These are phyloP conservation scores for Phyllosticta capitalensis DNA, from an alignment of 2,329 filamentous ascomycete species.

Conservation along the genomic window DNA sequence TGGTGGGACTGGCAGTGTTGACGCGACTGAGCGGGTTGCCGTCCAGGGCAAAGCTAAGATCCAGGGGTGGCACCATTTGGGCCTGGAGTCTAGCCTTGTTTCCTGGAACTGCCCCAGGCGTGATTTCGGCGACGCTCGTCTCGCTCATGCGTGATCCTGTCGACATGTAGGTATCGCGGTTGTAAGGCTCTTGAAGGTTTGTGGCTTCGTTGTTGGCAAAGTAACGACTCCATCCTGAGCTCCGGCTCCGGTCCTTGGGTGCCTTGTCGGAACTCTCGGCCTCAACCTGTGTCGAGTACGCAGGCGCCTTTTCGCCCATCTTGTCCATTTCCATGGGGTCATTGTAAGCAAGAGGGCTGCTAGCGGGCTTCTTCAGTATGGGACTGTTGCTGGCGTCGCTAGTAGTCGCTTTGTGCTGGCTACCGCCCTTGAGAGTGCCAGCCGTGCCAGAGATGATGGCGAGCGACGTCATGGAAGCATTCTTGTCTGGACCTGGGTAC, in stretches of 20 bases:
- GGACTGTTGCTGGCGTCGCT: constrained; percentile 53
- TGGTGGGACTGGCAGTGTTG: constrained; percentile 58
- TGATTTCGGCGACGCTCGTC: constrained; percentile 33
- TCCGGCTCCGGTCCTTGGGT: constrained; percentile 29
- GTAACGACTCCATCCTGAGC: constrained; percentile 69
- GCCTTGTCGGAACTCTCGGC: constrained; percentile 14
- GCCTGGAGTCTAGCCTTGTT: constrained; percentile 25
- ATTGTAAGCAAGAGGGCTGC: constrained; percentile 29
- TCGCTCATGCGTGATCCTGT: constrained; percentile 27
- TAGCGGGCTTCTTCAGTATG: constrained; percentile 43
- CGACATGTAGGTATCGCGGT: constrained; percentile 29
- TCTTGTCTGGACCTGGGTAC: constrained; percentile 19
- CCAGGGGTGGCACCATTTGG: constrained; percentile 58
- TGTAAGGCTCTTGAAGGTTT: constrained; percentile 50
- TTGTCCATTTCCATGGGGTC: constrained; percentile 37
- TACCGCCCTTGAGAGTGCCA: constrained; percentile 23
- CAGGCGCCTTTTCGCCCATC: constrained; percentile 29
- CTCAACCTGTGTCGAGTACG: constrained; percentile 17
- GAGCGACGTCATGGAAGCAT: constrained; percentile 31
- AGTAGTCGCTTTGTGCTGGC: constrained; percentile 32
- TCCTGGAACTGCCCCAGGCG: constrained; percentile 20
- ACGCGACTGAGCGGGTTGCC: constrained; percentile 57
- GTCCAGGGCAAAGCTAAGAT: constrained; percentile 46
- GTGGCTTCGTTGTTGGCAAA: constrained; percentile 63
- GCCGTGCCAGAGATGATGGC: constrained; percentile 48